Base-by-base conservation (phyloP, 768 basidiomycete genomes). In the Lactarius vividus region DNA sequence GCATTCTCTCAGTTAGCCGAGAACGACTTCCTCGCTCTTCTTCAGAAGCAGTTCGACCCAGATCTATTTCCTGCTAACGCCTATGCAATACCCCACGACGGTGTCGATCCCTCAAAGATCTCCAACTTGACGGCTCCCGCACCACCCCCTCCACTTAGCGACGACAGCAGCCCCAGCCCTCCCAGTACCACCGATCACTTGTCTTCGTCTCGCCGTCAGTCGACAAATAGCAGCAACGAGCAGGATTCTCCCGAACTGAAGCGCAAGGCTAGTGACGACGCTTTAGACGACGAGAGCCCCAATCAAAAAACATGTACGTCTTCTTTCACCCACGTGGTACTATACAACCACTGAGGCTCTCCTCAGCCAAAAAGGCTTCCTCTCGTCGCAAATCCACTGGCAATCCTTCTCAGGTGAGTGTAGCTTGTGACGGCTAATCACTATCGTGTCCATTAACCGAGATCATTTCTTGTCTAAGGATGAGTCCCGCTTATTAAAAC, bases 111-210 rank as follows among this genome's bases (percentile, higher is more conserved):
- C 0, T 84, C 88, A 74, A 83, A 75, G 71, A 81, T 88, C 44
- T 80, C 80, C 13, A 75, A 78, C 13, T 81, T 80, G 61, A 79
- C 85, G 3, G 74, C 84, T 7, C 79, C 84, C 28, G 83, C 79
- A 65, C 74, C 84, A 53, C 85, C 83, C 28, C 86, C 91, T 5
- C 82, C 85, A 2, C 88, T 88, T 0, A 78, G 75, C 68, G 90
- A 89, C 70, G 88, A 90, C 71, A 90, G 87, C 75, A 89, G 88
- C 67, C 90, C 91, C 40, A 92, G 90, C 70, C 89, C 92, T 2
- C 83, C 87, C 5, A 84, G 84, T 70, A 76, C 79, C 28, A 69
- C 72, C 39, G 78, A 79, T 46, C 77, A 77, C 56, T 44, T 28
- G 11, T 62, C 71, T 40, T 67, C 73, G 42, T 77, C 75, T 23